A percentile compares a stretch with the other conserved stretches of the same genome.
These are phyloP conservation scores for Rhodotorula graminis DNA, from an alignment of 768 basidiomycete genomes.

Conservation along the genomic window DNA sequence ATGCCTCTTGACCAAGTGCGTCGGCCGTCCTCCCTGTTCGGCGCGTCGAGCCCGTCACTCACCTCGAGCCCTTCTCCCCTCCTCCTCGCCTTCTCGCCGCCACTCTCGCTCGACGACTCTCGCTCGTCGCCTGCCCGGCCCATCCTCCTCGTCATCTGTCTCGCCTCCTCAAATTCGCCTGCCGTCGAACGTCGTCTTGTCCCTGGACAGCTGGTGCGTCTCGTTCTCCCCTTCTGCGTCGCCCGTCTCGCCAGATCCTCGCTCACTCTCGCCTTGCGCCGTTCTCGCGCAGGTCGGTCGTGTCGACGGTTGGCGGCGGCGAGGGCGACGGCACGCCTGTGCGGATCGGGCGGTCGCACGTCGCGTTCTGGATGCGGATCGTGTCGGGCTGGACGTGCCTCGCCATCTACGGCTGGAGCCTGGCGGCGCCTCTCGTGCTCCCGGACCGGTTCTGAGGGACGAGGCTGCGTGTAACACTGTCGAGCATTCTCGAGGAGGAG, in stretches of 20 bases:
- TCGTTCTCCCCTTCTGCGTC: too few species aligned
- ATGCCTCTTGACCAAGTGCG: conserved; percentile 91
- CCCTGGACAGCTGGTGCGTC: too few species aligned
- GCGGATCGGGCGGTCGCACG: conserved; percentile 89
- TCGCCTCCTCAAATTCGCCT: too few species aligned
- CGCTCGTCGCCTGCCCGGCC: too few species aligned
- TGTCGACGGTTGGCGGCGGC: conserved; percentile 32
- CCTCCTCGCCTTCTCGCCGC: not conserved
- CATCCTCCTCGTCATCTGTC: too few species aligned
- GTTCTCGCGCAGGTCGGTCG: conserved; percentile 48
- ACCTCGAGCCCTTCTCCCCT: not conserved
- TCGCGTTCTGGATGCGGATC: conserved; percentile 99
- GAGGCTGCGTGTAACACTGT: too few species aligned
- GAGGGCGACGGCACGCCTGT: conserved; percentile 49
- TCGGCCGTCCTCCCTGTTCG: not conserved
- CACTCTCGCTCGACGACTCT: not conserved
- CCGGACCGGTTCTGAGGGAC: conserved; percentile 64
- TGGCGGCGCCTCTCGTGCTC: conserved; percentile 80
- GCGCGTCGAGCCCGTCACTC: too few species aligned
- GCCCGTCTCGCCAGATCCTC: too few species aligned
- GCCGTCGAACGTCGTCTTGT: too few species aligned
- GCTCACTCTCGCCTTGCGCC: too few species aligned
- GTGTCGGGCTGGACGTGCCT: conserved; percentile 91
- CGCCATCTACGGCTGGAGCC: conserved; percentile 75
- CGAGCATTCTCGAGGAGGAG: too few species aligned